phyloP scores from a whole-genome alignment of 2,329 filamentous ascomycete genomes.

The Herpotrichia juniperi region DNA sequence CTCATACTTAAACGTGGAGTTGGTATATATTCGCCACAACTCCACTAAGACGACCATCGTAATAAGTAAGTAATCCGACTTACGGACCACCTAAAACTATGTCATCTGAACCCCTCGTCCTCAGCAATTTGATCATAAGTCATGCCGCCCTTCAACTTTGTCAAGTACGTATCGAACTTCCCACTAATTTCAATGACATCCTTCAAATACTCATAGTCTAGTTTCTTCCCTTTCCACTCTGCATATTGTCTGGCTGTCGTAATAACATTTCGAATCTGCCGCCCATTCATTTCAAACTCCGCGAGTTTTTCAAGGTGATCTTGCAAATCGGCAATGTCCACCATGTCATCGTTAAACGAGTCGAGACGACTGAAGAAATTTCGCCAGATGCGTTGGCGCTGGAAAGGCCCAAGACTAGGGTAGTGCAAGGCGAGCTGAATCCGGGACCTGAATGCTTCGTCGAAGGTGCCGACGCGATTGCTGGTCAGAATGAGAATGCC shows the following conservation, averaged over 20 bases:
- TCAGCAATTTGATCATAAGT: background rate
- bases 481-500: conserved; percentile 31
- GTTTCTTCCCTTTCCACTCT: conserved; percentile 2
- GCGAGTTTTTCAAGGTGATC: conserved; percentile 35
- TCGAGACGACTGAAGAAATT: conserved; percentile 10
- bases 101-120: background rate
- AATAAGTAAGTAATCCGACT: too few species aligned
- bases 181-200: background rate
- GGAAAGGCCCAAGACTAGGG: background rate
- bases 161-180: conserved; percentile 1
- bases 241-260: conserved; percentile 43
- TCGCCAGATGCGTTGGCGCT: conserved; percentile 10
- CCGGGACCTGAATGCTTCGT: conserved; percentile 22
- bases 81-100: too few species aligned
- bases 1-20: too few species aligned
- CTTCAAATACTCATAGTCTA: conserved; percentile 5
- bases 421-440: conserved; percentile 21
- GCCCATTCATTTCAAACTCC: conserved; percentile 41
- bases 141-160: background rate
- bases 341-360: background rate
- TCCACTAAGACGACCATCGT: too few species aligned
- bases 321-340: conserved; percentile 21
- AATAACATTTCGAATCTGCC: conserved; percentile 50
- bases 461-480: conserved; percentile 20
- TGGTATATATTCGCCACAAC: too few species aligned